Evolutionary conservation across 495 filamentous ascomycete species (phyloP), one percentile per base, ranked within the genome.

Genomic region (Aspergillus sclerotioniger): DNA sequence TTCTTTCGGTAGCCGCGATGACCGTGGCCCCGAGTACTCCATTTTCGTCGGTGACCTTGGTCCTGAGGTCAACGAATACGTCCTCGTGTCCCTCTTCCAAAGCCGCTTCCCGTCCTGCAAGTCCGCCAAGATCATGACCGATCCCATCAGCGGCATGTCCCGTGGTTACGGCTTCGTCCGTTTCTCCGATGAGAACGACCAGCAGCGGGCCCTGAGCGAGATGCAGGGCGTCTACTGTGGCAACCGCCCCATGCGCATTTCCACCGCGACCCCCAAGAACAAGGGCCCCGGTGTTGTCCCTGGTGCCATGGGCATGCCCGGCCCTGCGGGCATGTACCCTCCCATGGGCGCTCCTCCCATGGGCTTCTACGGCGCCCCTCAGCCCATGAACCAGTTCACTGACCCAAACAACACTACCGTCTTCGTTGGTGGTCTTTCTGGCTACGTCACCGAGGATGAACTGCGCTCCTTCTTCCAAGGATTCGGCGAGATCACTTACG

Each of bases 341-440:
- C 87, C 88, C 12, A 91, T 91, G 88, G 86, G 87, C 62, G 87
- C 82, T 60, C 89, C 89, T 57, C 88, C 87, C 16, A 87, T 92
- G 77, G 86, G 84, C 51, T 92, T 87, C 79, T 93, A 91, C 71
- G 89, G 88, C 56, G 83, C 87, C 58, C 87, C 87, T 54, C 92
- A 96, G 76, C 92, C 92, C 15, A 99, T 99, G 94, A 99, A 99
- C 75, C 94, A 99, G 76, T 99, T 99, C 78, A 99, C 94, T 32
- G 94, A 99, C 66, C 94, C 94, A n/a, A 99, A 99, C 83, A 99
- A 99, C 80, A 99, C 94, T 47, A 99, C 94, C 21, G 94, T 99
- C 59, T 99, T 99, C 67, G 94, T 99, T 58, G 94, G 94, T 64
- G 94, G 94, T 46, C 85, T 99, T 3, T 97, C 92, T 33, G 94